phyloP scores from a whole-genome alignment of 176 grass and related monocot genomes.

The Neostapfia colusana region DNA sequence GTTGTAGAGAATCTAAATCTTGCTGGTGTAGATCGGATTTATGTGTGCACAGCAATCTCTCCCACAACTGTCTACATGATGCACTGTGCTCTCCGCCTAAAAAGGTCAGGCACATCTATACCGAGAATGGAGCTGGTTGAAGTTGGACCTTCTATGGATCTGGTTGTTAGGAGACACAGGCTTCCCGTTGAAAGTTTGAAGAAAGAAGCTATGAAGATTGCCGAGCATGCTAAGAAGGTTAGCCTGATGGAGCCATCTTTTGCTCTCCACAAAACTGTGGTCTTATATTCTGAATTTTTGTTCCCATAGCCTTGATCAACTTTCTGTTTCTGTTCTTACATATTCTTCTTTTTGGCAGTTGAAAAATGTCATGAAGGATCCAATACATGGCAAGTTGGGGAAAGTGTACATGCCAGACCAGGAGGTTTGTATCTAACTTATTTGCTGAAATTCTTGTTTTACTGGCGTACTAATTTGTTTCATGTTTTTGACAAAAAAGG shows the following conservation, averaged over 20 bases:
- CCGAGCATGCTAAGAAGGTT: conserved; percentile 68
- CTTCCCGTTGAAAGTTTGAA: conserved; percentile 61
- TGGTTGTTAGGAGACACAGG: conserved; percentile 63
- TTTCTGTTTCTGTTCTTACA: neutral
- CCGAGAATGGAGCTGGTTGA: conserved; percentile 94
- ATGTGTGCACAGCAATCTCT: conserved; percentile 77
- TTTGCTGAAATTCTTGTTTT: neutral
- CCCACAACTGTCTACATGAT: conserved; percentile 65
- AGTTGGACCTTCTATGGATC: conserved; percentile 91
- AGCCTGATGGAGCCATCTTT: neutral
- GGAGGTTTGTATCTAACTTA: conserved; percentile 38
- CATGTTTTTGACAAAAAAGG: conserved; percentile 25
- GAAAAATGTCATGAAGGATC: conserved; percentile 77
- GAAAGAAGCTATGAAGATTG: conserved; percentile 83
- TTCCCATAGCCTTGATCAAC: neutral
- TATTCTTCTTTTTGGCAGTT: conserved; percentile 43
- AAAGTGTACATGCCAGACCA: conserved; percentile 86
- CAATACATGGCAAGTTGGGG: conserved; percentile 56
- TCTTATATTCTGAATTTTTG: neutral
- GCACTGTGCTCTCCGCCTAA: conserved; percentile 80
- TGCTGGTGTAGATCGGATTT: conserved; percentile 71
- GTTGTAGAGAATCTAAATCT: conserved; percentile 93
- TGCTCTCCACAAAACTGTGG: neutral
- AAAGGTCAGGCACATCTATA: conserved; percentile 75
- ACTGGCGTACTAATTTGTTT: conserved; percentile 22